Base-by-base conservation (phyloP, 2,329 filamentous ascomycete genomes). In the Hypoxylon sp. region DNA sequence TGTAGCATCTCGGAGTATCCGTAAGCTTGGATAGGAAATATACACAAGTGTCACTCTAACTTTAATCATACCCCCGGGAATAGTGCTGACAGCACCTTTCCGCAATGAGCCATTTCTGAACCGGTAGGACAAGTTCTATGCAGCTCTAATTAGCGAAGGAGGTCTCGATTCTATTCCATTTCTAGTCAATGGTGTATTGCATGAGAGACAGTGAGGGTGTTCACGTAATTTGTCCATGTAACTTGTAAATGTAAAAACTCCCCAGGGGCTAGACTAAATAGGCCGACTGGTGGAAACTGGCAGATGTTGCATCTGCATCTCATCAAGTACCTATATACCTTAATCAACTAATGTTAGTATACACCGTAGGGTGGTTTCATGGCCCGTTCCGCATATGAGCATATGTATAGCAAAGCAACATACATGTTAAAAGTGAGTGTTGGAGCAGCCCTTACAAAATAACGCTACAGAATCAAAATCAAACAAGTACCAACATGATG, bases 11-110 rank as follows among this genome's bases (percentile, higher is more conserved):
- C 69, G 69, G 66, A 6, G 13, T 31, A 11, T 24, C 59, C 59
- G 54, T 50, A 54, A 42, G 26, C 39, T 50, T 64, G 48, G 42
- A 59, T 61, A 35, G 22, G 60, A 59, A 59, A 47, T 31, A 50
- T 11, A 39, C 14, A 33, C 19, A 26, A n/a, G 53, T 44, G 39
- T 37, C 42, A n/a, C 24, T 53, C 3, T 47, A 19, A 19, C 9
- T 29, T n/a, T 50, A 42, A 46, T n/a, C 17, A 46, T 67, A 59
- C 51, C 48, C 39, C 54, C 26, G 29, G 46, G 22, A 22, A 58
- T 55, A 46, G 19, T 17, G 33, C 22, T 44, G 46, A 13, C 22
- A 26, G 46, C 50, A 22, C n/a, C 44, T n/a, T 39, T 31, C 37
- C 26, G 9, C 11, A 17, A 14, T 29, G 24, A 29, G n/a, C 35